Conservation (phyloP, 2,329 filamentous ascomycete species). For the Trichoderma arundinaceum region DNA sequence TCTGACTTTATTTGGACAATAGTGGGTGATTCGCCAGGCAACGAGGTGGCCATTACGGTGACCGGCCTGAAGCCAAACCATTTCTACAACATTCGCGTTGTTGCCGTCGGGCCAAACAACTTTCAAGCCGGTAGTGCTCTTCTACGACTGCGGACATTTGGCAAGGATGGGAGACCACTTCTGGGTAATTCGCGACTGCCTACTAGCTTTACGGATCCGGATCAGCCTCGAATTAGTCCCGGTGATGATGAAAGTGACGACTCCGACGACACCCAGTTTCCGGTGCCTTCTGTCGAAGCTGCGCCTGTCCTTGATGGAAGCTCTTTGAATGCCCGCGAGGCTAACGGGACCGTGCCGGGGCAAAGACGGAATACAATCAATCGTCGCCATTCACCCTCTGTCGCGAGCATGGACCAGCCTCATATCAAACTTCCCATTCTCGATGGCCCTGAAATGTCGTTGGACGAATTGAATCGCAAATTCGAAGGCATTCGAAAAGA, state of each 20-base stretch:
- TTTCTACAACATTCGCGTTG: constrained; percentile 92
- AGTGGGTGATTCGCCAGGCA: constrained; percentile 79
- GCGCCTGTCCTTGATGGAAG: constrained; percentile 66
- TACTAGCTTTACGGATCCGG: constrained; percentile 61
- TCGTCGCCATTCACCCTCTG: constrained; percentile 76
- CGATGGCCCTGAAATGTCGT: constrained; percentile 66
- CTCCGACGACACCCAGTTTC: constrained; percentile 54
- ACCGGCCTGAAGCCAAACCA: constrained; percentile 83
- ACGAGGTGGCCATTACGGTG: constrained; percentile 74
- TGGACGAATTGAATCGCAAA: constrained; percentile 79
- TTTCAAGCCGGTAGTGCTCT: constrained; percentile 89
- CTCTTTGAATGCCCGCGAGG: constrained; percentile 68
- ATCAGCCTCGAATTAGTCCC: constrained; percentile 48
- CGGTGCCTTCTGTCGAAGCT: constrained; percentile 65
- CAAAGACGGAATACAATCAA: constrained; percentile 64
- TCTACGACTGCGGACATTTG: constrained; percentile 80
- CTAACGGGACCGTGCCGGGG: constrained; percentile 52
- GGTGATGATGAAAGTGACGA: constrained; percentile 53
- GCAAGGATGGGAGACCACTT: constrained; percentile 66
- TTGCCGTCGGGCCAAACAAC: constrained; percentile 88
- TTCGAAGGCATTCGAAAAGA: constrained; percentile 83
- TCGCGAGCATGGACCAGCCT: constrained; percentile 60
- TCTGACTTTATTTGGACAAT: constrained; percentile 23
- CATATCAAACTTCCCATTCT: constrained; percentile 51
- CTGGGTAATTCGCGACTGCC: constrained; percentile 62